These are phyloP conservation scores for Pestalotiopsis sp. DNA, from an alignment of 2,329 filamentous ascomycete genomes.

Conservation along the genomic window DNA sequence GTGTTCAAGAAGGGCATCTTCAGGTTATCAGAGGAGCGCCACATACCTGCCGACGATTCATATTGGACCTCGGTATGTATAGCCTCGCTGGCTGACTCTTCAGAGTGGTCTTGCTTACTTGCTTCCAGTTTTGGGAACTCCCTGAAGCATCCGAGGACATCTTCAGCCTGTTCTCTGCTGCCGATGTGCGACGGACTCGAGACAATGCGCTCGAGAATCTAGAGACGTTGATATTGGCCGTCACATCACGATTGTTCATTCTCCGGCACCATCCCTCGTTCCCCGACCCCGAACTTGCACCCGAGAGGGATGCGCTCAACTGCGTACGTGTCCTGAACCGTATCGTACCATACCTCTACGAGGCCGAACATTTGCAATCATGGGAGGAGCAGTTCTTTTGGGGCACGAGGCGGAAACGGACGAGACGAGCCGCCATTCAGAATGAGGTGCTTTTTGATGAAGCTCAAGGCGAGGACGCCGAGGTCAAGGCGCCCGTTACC, in stretches of 20 bases:
- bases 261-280: constrained; percentile 90
- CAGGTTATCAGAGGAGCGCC: constrained; percentile 86
- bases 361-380: constrained; percentile 76
- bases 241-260: constrained; percentile 80
- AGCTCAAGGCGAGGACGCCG: constrained; percentile 56
- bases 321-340: constrained; percentile 91
- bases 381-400: constrained; percentile 98
- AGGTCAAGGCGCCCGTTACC: constrained; percentile 49
- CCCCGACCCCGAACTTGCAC: constrained; percentile 82
- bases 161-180: constrained; percentile 90
- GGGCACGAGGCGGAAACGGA: constrained; percentile 73
- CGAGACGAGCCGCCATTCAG: constrained; percentile 63
- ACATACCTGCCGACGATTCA: constrained; percentile 83
- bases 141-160: constrained; percentile 95
- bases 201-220: constrained; percentile 85
- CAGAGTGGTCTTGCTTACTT: constrained; percentile 17
- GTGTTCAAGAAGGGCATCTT: constrained; percentile 99
- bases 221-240: constrained; percentile 82
- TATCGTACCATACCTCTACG: constrained; percentile 88
- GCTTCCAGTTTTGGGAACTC: constrained; percentile 86
- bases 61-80: constrained; percentile 87
- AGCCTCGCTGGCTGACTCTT: neutral
- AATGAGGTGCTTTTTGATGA: constrained; percentile 87
- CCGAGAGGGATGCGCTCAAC: constrained; percentile 85
- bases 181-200: constrained; percentile 84